These are phyloP conservation scores for Fusarium concolor DNA, from an alignment of 2,329 filamentous ascomycete genomes.

Conservation along the genomic window DNA sequence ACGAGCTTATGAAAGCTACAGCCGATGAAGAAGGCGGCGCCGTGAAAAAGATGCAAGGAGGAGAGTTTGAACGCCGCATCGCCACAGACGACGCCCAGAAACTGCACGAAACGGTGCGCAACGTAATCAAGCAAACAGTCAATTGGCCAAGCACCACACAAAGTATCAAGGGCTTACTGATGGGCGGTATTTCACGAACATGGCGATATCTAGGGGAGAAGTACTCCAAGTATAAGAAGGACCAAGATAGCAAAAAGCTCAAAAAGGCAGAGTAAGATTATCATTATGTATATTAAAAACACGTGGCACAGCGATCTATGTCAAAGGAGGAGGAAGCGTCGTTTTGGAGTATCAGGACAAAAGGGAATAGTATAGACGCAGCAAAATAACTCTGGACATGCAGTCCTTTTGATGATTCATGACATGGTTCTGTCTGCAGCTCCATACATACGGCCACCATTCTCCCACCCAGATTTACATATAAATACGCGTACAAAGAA, in stretches of 20 bases:
- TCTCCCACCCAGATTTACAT: constrained; percentile 20
- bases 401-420: constrained; percentile 23
- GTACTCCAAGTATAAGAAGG: constrained; percentile 71
- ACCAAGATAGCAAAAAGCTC: constrained; percentile 48
- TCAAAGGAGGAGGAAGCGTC: constrained; percentile 12
- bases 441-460: constrained; percentile 10
- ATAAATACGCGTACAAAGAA: constrained; percentile 33
- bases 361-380: constrained; percentile 26
- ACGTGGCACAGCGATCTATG: neutral
- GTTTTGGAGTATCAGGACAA: constrained; percentile 28
- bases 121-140: constrained; percentile 87
- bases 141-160: constrained; percentile 92
- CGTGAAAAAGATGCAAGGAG: constrained; percentile 80
- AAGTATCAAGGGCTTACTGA: constrained; percentile 85
- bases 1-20: constrained; percentile 82
- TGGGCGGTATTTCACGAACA: constrained; percentile 76
- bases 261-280: constrained; percentile 39
- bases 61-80: constrained; percentile 87
- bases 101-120: constrained; percentile 76
- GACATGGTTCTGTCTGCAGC: constrained; percentile 22
- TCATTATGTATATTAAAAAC: constrained; percentile 3
- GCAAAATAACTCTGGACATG: constrained; percentile 16
- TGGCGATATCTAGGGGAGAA: constrained; percentile 87
- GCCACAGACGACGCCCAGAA: constrained; percentile 74
- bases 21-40: constrained; percentile 75